Conservation (phyloP, 768 basidiomycete genomes). For the Suillus spraguei region DNA sequence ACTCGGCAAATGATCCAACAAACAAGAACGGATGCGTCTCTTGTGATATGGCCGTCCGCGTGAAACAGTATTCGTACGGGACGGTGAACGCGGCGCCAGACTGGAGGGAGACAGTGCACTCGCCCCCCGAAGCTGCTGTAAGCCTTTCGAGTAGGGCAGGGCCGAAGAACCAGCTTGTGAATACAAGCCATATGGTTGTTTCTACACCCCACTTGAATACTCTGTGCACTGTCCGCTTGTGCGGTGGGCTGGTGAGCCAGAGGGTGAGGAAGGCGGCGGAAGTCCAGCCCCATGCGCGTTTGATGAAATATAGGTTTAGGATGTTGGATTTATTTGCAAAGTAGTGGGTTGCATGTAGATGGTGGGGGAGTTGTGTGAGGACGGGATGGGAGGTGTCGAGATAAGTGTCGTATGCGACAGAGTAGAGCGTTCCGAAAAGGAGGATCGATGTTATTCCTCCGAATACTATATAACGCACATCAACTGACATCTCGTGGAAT, state of each 20-base stretch:
- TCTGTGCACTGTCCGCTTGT: constrained; percentile 42
- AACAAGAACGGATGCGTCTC: constrained; percentile 68
- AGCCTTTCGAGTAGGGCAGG: constrained; percentile 74
- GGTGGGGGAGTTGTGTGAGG: constrained; percentile 70
- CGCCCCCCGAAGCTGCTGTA: constrained; percentile 66
- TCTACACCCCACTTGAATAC: constrained; percentile 57
- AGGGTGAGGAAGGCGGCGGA: constrained; percentile 61
- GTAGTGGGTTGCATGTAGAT: constrained; percentile 60
- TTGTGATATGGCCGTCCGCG: constrained; percentile 52
- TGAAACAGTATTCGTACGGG: constrained; percentile 59
- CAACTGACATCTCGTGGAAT: neutral
- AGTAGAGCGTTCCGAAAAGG: constrained; percentile 65
- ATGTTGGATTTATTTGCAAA: constrained; percentile 82
- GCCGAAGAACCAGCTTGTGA: constrained; percentile 90
- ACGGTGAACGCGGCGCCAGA: constrained; percentile 54
- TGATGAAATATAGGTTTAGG: constrained; percentile 88
- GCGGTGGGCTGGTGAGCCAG: constrained; percentile 58
- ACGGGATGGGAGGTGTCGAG: constrained; percentile 86
- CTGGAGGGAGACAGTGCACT: constrained; percentile 71
- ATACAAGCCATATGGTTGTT: constrained; percentile 69
- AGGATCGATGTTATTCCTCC: constrained; percentile 48
- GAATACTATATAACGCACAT: constrained; percentile 38
- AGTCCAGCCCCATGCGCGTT: constrained; percentile 92
- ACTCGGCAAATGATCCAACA: constrained; percentile 34
- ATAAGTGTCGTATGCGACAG: constrained; percentile 63